phyloP scores from a whole-genome alignment of 2,329 filamentous ascomycete genomes.

The Emergomyces pasteurianus region DNA sequence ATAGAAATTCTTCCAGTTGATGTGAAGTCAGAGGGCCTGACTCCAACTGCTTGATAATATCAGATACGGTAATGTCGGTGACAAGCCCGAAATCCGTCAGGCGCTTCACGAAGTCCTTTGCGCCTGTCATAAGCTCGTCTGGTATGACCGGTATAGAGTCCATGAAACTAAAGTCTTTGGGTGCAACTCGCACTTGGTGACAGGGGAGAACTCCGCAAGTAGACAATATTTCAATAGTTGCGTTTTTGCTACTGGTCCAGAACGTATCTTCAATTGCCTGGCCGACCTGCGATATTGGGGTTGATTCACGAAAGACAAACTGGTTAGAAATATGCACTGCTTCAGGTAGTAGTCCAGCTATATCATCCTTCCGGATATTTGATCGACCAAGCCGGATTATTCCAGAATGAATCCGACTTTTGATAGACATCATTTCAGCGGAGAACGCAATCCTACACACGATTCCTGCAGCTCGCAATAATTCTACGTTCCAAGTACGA shows the following conservation, averaged over 20 bases:
- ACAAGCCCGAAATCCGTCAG: constrained; percentile 76
- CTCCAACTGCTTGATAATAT: constrained; percentile 75
- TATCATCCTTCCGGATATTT: constrained; percentile 50
- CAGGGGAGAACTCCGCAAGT: constrained; percentile 79
- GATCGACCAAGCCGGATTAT: constrained; percentile 30
- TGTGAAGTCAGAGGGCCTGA: constrained; percentile 65
- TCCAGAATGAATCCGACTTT: constrained; percentile 42
- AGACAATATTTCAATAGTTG: constrained; percentile 77
- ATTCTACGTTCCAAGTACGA: constrained; percentile 87
- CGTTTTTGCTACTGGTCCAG: constrained; percentile 78
- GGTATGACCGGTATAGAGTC: constrained; percentile 80
- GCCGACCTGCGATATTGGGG: constrained; percentile 71
- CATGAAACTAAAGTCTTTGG: constrained; percentile 62
- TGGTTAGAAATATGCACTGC: constrained; percentile 75
- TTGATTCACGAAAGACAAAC: constrained; percentile 81
- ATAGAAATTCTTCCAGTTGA: constrained; percentile 72
- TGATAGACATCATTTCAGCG: constrained; percentile 72
- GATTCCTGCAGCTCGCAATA: constrained; percentile 82
- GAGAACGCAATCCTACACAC: constrained; percentile 78
- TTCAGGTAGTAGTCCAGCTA: constrained; percentile 60
- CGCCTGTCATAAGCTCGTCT: constrained; percentile 55
- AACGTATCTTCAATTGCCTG: constrained; percentile 89
- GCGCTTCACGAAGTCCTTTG: constrained; percentile 63
- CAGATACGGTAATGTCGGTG: constrained; percentile 73
- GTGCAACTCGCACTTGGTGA: constrained; percentile 65